Base-by-base conservation (phyloP, 352 stramenopile genomes). In the Phytophthora pseudosyringae region DNA sequence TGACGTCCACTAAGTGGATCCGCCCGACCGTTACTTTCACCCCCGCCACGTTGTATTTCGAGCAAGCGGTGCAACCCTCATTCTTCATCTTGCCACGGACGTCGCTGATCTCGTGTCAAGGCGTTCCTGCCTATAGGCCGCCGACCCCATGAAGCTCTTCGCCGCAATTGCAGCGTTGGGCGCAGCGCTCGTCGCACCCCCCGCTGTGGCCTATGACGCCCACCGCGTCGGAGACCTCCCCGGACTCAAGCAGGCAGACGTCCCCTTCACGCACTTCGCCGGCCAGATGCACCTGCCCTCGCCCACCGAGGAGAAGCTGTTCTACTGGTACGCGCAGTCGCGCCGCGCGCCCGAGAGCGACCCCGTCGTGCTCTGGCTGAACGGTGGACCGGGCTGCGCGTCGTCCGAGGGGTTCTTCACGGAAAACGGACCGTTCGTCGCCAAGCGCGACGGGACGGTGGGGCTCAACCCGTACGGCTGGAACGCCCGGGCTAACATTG, bases 361-460 rank as follows among this genome's bases (percentile, higher is more conserved):
- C 47, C 91, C 91, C 28, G 61, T 98, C 45, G 80, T 97, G 44
- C 73, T 97, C 9, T 98, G 93, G 94, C 81, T 97, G 36, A 98
- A 98, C 59, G 93, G 94, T 29, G 94, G 93, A 7, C 94, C 93
- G 0, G 93, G 92, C 3, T 97, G 89, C 64, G 88, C 83, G 10
- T 96, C 82, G 12, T 67, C 86, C 36, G 70, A 86, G 31, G 94
- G 91, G 0, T 89, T 98, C 56, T 84, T 97, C 67, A 91, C 81
- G 13, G 84, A 90, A 66, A 90, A 91, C 59, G 84, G 84, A 4
- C 80, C 84, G 25, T 90, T 93, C 46, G 66, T 88, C 36, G 79
- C 85, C 29, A 64, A 71, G n/a, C 52, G 62, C 7, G 80, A 91
- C 59, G 62, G 67, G 21, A 76, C 59, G 0, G 67, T 96, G 16